These are phyloP conservation scores for Luffa aegyptiaca DNA, from an alignment of 306 rosid species.

Conservation along the genomic window DNA sequence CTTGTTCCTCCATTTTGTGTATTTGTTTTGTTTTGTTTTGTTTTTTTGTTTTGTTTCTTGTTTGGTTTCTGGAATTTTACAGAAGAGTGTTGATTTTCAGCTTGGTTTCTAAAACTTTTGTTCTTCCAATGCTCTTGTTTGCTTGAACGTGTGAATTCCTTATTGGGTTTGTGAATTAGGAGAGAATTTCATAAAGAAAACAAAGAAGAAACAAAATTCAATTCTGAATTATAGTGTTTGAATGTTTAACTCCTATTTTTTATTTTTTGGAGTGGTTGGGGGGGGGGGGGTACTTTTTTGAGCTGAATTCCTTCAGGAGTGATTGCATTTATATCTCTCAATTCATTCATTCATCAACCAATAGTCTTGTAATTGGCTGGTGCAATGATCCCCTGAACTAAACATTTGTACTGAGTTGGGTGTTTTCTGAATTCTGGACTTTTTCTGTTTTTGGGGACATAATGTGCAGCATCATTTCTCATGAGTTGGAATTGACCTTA, in stretches of 20 bases:
- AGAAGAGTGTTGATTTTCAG: not conserved
- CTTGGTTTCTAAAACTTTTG: not conserved
- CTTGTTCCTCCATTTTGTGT: conserved; percentile 55
- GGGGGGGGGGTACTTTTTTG: not conserved
- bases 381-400: not conserved
- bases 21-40: conserved; percentile 9
- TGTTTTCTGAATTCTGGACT: not conserved
- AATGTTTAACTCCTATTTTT: not conserved
- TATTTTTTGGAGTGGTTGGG: not conserved
- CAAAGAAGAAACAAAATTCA: conserved; percentile 10
- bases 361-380: not conserved
- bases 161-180: conserved; percentile 8
- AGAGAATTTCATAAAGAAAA: conserved; percentile 13
- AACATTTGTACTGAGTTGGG: not conserved
- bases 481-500: not conserved
- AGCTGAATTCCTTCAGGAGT: not conserved
- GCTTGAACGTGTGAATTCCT: conserved; percentile 20
- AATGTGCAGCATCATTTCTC: not conserved
- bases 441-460: not conserved
- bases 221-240: conserved; percentile 20
- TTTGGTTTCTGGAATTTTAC: not conserved
- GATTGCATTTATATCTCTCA: not conserved
- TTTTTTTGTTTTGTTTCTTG: not conserved
- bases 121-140: conserved; percentile 18
- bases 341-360: not conserved